Evolutionary conservation across 352 stramenopile genomes (phyloP), one percentile per base, ranked within the genome.

Genomic region (Pythium phragmiticola): DNA sequence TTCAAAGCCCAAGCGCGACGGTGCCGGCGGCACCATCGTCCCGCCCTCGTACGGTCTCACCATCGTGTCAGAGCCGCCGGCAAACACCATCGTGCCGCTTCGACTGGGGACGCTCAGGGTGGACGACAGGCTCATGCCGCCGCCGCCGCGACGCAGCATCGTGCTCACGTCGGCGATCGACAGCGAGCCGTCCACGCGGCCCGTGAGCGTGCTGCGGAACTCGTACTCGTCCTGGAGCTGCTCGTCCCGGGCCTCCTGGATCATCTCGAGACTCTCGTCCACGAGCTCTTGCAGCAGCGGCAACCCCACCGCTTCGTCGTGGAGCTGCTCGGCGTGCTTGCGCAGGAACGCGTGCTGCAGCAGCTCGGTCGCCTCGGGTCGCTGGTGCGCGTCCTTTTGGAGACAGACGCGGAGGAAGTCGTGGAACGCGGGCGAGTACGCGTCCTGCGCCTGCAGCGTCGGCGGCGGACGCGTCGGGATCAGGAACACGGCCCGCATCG

Each of bases 401-500:
- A 98, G 73, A 66, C 93, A 98, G 36, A 70, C 66, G 0, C 74
- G 74, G 16, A 98, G 78, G 70, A 98, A 98, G 65, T 98, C 84
- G 45, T 88, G 79, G 59, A 95, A 90, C 50, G 74, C 73, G 14
- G 72, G 36, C 19, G 84, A 92, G 60, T 94, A 95, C 36, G 69
- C 76, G 36, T 72, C 83, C 43, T 92, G 80, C 8, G 39, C 42
- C 84, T 71, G 17, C 71, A 98, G 77, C 41, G 70, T 77, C 3
- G 95, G 90, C 42, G 93, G 88, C 12, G 95, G 87, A 72, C 96
- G 96, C 41, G 92, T 96, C 6, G 97, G 96, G 73, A 99, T 99
- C 66, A 99, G 89, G 74, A 99, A 99, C 61, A 99, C 94, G 54
- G 98, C 98, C 69, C 98, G 90, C 82, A 99, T 98, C 8, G 97